Percentiles rank a stretch among this genome's conserved stretches.
phyloP scores from a whole-genome alignment of 2,329 filamentous ascomycete species.

The Sporothrix pseudoabietina region DNA sequence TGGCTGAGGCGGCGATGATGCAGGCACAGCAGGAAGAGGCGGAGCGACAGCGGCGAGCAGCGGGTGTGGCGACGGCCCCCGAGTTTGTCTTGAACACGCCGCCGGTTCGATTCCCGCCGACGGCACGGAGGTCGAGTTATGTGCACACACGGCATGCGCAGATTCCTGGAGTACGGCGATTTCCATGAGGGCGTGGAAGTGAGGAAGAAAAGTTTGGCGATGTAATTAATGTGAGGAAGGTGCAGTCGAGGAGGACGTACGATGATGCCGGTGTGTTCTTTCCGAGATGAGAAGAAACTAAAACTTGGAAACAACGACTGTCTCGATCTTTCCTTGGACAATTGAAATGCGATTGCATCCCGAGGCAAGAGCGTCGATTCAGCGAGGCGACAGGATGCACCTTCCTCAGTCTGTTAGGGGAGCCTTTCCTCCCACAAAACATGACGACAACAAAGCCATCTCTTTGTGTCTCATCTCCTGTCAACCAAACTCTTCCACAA shows the following conservation, averaged over 20 bases:
- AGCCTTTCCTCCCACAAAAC: no score
- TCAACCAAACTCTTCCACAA: neutral
- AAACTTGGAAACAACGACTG: neutral
- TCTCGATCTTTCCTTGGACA: neutral
- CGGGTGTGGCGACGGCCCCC: constrained; percentile 16
- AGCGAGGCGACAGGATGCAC: neutral
- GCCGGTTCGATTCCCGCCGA: constrained; percentile 32
- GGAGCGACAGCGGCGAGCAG: neutral
- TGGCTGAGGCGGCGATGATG: neutral
- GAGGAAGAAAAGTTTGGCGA: neutral
- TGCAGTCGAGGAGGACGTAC: neutral
- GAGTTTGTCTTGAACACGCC: constrained; percentile 32
- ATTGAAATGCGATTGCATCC: neutral
- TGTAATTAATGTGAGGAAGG: neutral
- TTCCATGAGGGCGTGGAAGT: neutral
- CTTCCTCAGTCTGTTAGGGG: neutral
- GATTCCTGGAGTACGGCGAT: constrained; percentile 2
- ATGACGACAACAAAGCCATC: neutral
- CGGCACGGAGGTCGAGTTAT: constrained; percentile 24
- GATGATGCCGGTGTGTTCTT: neutral
- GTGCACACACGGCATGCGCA: constrained; percentile 27
- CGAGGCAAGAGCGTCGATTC: no score
- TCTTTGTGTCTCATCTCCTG: neutral
- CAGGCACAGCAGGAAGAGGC: neutral
- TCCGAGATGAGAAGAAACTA: neutral